Percentiles rank a stretch among this genome's conserved stretches.
These are phyloP conservation scores for Chiua sp. DNA, from an alignment of 1,284 basidiomycete genomes.

Conservation along the genomic window DNA sequence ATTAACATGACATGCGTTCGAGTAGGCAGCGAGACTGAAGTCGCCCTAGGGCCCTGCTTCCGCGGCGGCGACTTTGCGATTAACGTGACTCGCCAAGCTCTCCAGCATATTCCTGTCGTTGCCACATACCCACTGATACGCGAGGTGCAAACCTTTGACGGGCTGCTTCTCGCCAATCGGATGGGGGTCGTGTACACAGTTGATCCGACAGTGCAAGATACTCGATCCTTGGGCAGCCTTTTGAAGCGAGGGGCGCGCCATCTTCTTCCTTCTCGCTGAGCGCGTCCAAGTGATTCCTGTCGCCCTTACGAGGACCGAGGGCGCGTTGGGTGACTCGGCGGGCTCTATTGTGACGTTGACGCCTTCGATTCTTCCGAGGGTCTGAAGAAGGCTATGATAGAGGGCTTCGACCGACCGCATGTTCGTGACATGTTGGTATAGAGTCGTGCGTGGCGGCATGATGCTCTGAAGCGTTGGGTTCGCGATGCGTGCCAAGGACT, in stretches of 20 bases:
- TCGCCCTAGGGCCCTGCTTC: background rate
- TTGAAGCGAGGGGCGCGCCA: slow-evolving; percentile 9
- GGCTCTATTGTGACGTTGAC: slow-evolving; percentile 23
- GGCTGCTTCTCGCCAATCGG: slow-evolving; percentile 19
- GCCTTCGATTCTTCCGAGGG: slow-evolving; percentile 44
- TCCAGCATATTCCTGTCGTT: slow-evolving; percentile 66
- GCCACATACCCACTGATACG: slow-evolving; percentile 71
- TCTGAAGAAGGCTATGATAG: slow-evolving; percentile 25
- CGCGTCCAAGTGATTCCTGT: slow-evolving; percentile 76
- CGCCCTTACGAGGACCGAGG: slow-evolving; percentile 47
- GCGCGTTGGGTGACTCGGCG: background rate
- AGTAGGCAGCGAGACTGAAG: background rate
- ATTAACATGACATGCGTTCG: background rate
- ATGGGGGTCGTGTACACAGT: slow-evolving; percentile 33
- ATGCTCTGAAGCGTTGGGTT: slow-evolving; percentile 49
- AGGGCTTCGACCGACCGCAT: slow-evolving; percentile 23
- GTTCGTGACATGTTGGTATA: slow-evolving; percentile 43
- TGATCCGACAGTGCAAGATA: slow-evolving; percentile 28
- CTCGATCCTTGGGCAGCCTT: slow-evolving; percentile 7
- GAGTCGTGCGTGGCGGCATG: slow-evolving; percentile 62
- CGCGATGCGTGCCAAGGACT: slow-evolving; percentile 59
- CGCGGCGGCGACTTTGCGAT: slow-evolving; percentile 34
- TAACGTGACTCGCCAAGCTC: slow-evolving; percentile 68
- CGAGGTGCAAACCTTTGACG: slow-evolving; percentile 34
- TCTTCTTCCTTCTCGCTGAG: slow-evolving; percentile 59